A percentile compares a stretch with the other conserved stretches of the same genome.
These are phyloP conservation scores for Croton setiger DNA, from an alignment of 441 rosid species.

Conservation along the genomic window DNA sequence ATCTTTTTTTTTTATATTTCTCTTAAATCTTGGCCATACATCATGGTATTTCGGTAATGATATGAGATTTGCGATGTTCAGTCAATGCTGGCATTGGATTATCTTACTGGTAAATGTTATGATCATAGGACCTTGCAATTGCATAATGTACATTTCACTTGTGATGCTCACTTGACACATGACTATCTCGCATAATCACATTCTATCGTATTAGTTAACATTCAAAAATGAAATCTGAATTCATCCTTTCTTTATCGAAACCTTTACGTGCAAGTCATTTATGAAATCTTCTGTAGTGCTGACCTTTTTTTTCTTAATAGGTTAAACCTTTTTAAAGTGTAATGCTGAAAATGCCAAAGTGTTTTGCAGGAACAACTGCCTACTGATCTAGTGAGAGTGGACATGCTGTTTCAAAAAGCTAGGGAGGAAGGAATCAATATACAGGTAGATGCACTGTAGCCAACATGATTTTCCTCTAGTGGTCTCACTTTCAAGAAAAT, in stretches of 20 bases:
- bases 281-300: slow-evolving; percentile 1
- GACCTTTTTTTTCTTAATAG: slow-evolving; percentile 7
- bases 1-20: slow-evolving; percentile 1
- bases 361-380: slow-evolving; percentile 81
- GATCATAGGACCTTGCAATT: not conserved
- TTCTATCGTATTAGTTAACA: not conserved
- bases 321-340: not conserved
- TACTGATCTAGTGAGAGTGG: slow-evolving; percentile 73
- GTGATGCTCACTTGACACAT: not conserved
- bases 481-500: not conserved
- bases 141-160: not conserved
- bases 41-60: not conserved
- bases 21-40: not conserved
- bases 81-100: not conserved
- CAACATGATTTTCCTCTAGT: not conserved
- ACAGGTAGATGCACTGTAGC: slow-evolving; percentile 43
- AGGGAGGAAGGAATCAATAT: slow-evolving; percentile 66
- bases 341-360: slow-evolving; percentile 10
- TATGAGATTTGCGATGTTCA: not conserved
- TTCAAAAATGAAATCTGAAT: not conserved
- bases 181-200: not conserved
- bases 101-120: not conserved
- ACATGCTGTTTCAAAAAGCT: slow-evolving; percentile 71
- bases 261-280: not conserved
- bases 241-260: not conserved